A percentile compares a stretch with the other conserved stretches of the same genome.
Evolutionary conservation across 2,329 filamentous ascomycete species (phyloP).

Genomic region (Thielaviopsis ethacetica): DNA sequence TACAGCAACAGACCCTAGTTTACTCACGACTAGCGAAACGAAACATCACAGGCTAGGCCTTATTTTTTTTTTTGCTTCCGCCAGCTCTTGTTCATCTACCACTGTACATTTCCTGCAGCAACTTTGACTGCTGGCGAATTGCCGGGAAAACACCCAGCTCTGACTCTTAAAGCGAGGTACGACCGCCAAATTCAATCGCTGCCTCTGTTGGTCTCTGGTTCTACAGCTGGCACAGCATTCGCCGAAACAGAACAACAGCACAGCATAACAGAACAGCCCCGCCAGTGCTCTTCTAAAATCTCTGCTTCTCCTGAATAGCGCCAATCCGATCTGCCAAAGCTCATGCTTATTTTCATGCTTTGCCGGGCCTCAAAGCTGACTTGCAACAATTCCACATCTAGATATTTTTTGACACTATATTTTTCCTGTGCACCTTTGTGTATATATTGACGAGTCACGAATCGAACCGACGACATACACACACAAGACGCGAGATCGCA

Average conservation of each 20-base stretch:
- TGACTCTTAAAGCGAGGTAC: not conserved
- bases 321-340: not conserved
- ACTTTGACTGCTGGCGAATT: not conserved
- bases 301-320: not conserved
- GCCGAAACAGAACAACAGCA: not conserved
- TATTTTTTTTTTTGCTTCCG: not conserved
- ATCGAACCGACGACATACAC: not conserved
- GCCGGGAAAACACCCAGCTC: not conserved
- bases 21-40: not conserved
- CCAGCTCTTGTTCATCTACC: not conserved
- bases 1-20: not conserved
- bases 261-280: not conserved
- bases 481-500: not conserved
- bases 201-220: not conserved
- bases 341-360: not conserved
- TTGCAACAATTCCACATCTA: not conserved
- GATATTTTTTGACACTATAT: not conserved
- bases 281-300: not conserved
- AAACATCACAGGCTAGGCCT: not conserved
- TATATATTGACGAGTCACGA: not conserved
- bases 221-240: not conserved
- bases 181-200: not conserved
- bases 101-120: not conserved
- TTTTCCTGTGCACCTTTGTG: not conserved
- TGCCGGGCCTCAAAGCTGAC: not conserved